Base-by-base conservation (phyloP, 2,329 filamentous ascomycete genomes). In the Colletotrichum phormii region DNA sequence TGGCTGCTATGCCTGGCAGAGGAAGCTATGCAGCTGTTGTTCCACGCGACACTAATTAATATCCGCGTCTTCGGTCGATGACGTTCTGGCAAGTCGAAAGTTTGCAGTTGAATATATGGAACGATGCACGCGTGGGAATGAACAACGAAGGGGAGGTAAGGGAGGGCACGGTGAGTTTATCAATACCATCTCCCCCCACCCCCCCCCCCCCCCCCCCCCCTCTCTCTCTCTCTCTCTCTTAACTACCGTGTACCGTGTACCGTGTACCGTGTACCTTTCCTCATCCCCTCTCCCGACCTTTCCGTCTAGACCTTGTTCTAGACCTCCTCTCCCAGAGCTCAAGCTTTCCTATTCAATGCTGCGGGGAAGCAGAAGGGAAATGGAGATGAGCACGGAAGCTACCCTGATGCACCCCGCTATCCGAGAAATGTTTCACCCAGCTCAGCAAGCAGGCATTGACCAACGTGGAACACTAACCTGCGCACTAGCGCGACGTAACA, bases 381-480 rank as follows among this genome's bases (percentile, higher is more conserved):
- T 4, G 26, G 42, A 55, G 24, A 42, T 13, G 42, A 55, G 24
- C 51, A 26, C 26, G 57, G 24, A 60, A 31, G 65, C 54, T 64
- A 58, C 66, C 70, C 35, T 64, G 65, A 64, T 64, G 65, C 53
- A 67, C 62, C 49, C 68, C 51, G 57, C 57, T 37, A 35, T 35
- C 63, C 51, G 51, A 37, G 51, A 59, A 29, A 35, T 26, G 66
- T 73, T 73, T 71, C 71, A 71, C 61, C 53, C 18, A 54, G 51
- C 33, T 49, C 53, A 35, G 42, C 53, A 35, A 22, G 22, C 15
- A 33, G 42, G 58, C 58, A 63, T 35, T 62, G 69, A 57, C 63
- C 54, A 42, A 53, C 6, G 26, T 29, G 53, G 60, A 63, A 72
- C 66, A 63, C 29, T 6, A 24, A 13, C 29, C 29, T 35, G 46